A percentile compares a stretch with the other conserved stretches of the same genome.
phyloP scores from a whole-genome alignment of 164 flowering plant genomes.

The Magnolia kwangsiensis region DNA sequence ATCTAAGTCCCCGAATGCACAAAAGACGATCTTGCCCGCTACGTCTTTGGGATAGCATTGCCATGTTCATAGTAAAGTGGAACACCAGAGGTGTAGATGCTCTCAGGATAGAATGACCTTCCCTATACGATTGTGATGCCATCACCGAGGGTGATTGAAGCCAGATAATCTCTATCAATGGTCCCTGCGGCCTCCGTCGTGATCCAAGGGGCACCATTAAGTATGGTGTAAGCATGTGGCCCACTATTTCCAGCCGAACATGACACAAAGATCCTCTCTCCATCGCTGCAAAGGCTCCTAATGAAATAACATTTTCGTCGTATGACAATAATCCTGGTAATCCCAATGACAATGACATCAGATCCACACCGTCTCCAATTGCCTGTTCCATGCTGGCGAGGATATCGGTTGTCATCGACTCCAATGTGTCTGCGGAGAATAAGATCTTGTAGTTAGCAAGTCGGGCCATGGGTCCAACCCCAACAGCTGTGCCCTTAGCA shows the following conservation, averaged over 20 bases:
- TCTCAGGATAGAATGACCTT: slow-evolving; percentile 29
- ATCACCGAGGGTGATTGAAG: slow-evolving; percentile 10
- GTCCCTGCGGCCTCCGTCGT: slow-evolving; percentile 21
- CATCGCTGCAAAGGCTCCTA: slow-evolving; percentile 17
- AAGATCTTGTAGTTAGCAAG: slow-evolving; percentile 13
- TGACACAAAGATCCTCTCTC: slow-evolving; percentile 25
- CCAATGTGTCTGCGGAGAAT: too few species aligned
- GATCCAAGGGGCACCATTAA: slow-evolving; percentile 23
- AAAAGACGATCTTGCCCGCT: slow-evolving; percentile 31
- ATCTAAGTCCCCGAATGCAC: slow-evolving; percentile 10
- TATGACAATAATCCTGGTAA: not conserved
- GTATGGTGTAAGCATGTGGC: slow-evolving; percentile 5
- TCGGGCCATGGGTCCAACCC: slow-evolving; percentile 16
- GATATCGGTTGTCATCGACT: not conserved
- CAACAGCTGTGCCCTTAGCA: slow-evolving; percentile 14
- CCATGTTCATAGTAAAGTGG: slow-evolving; percentile 31
- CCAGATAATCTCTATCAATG: slow-evolving; percentile 13
- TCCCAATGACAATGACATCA: slow-evolving; percentile 19
- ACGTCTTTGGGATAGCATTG: slow-evolving; percentile 28
- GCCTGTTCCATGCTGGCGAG: slow-evolving; percentile 21
- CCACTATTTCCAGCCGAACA: slow-evolving; percentile 19
- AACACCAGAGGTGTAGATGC: slow-evolving; percentile 16
- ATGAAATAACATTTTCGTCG: slow-evolving; percentile 6
- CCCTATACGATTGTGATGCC: slow-evolving; percentile 17
- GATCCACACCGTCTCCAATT: slow-evolving; percentile 17